Evolutionary conservation across 768 basidiomycete genomes (phyloP), one percentile per base, ranked within the genome.

Genomic region (Dendrothele bispora): DNA sequence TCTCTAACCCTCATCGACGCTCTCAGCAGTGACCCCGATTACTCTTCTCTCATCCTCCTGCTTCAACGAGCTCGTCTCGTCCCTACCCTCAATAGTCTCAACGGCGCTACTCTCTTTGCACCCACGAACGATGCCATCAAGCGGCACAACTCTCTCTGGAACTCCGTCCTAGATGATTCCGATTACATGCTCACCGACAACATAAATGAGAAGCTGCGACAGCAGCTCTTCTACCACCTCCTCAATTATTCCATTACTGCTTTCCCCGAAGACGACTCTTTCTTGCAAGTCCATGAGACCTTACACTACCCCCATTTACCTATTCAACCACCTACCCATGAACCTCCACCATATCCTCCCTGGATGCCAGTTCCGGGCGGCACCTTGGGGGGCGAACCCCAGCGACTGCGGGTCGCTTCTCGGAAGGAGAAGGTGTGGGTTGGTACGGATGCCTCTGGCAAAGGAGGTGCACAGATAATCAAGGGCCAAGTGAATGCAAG

Each of bases 161-260:
- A 55, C 8, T 55, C 59, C 35, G 63, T 64, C 7, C 62, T 80
- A 21, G 62, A 72, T 17, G 70, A 73, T 47, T 67, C 75, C 42
- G 45, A 56, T 18, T 48, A 56, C 27, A 56, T 63, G 38, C 58
- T 80, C 29, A 74, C 74, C 20, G 94, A 95, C 67, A 98, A 98
- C 63, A 71, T 94, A 25, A 80, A 91, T 48, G 84, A 89, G 58
- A 72, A 80, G 49, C 79, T 98, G 37, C 79, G 95, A 44, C 94
- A 97, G 59, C 87, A 95, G 59, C 77, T 99, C 43, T 85, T 98
- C 59, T 98, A 98, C 63, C 97, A 98, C 65, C 68, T 98, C 37
- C 74, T 98, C 55, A 97, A 98, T 65, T 83, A 83, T 63, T 81
- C 88, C 5, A 61, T 97, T 25, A 57, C 75, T 17, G 56, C 64